phyloP scores from a whole-genome alignment of 2,329 filamentous ascomycete species.

The Talaromyces sp. region DNA sequence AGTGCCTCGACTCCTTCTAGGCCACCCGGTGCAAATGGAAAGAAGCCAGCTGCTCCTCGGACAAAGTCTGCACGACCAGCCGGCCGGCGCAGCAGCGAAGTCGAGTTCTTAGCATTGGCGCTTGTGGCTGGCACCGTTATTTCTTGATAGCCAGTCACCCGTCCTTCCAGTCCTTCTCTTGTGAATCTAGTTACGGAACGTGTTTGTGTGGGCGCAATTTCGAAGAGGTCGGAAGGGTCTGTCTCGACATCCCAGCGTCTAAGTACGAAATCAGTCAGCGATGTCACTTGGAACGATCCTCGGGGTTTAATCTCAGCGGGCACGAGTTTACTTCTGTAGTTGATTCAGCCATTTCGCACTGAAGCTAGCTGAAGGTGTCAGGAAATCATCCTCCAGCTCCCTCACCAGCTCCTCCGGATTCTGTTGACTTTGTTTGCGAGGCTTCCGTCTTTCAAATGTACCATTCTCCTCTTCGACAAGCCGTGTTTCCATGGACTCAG shows the following conservation, averaged over 20 bases:
- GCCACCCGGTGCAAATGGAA: slow-evolving; percentile 90
- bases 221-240: slow-evolving; percentile 82
- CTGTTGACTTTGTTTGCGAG: slow-evolving; percentile 51
- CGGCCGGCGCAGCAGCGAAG: slow-evolving; percentile 82
- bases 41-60: slow-evolving; percentile 87
- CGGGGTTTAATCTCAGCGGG: neutral
- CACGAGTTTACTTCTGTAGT: slow-evolving; percentile 68
- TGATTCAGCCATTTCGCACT: slow-evolving; percentile 83
- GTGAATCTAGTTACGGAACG: slow-evolving; percentile 93
- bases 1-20: slow-evolving; percentile 84
- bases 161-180: slow-evolving; percentile 86
- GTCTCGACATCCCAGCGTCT: slow-evolving; percentile 78
- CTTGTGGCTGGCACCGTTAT: slow-evolving; percentile 88
- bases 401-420: slow-evolving; percentile 64
- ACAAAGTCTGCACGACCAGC: slow-evolving; percentile 88
- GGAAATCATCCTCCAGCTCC: slow-evolving; percentile 73
- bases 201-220: slow-evolving; percentile 86
- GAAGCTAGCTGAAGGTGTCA: slow-evolving; percentile 79
- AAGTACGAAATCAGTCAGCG: slow-evolving; percentile 12
- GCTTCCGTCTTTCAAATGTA: slow-evolving; percentile 37
- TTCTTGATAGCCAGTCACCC: slow-evolving; percentile 90
- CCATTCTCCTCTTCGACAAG: slow-evolving; percentile 36
- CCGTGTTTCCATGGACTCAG: slow-evolving; percentile 31
- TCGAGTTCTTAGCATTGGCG: slow-evolving; percentile 93
- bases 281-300: neutral